Percentiles rank a stretch among this genome's conserved stretches.
Evolutionary conservation across 306 rosid genomes (phyloP).

Genomic region (Quercus mongolica): DNA sequence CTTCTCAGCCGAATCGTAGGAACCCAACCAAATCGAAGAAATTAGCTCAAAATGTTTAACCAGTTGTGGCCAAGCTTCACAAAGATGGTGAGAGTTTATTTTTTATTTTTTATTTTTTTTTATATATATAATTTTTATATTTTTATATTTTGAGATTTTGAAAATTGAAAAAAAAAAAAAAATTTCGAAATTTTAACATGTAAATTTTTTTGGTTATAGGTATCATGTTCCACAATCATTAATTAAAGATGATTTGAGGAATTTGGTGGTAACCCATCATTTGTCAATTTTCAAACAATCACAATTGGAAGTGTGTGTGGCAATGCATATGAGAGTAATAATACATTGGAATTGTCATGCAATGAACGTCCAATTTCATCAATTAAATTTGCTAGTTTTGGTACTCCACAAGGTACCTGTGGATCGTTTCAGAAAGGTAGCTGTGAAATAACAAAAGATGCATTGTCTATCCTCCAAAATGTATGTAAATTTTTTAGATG

Average conservation of each 20-base stretch:
- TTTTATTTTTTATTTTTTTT: too few relatives aligned
- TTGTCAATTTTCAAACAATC: slow-evolving; percentile 35
- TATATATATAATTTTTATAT: too few relatives aligned
- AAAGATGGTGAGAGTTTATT: slow-evolving; percentile 31
- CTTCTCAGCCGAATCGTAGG: slow-evolving; percentile 60
- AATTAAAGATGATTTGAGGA: slow-evolving; percentile 45
- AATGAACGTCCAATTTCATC: slow-evolving; percentile 32
- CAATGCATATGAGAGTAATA: slow-evolving; percentile 30
- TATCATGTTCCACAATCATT: slow-evolving; percentile 53
- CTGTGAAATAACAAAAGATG: slow-evolving; percentile 25
- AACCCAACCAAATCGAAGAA: slow-evolving; percentile 67
- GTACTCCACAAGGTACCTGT: slow-evolving; percentile 42
- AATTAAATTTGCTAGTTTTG: slow-evolving; percentile 47
- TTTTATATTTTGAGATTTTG: not conserved
- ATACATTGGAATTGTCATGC: slow-evolving; percentile 39
- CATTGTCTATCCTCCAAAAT: slow-evolving; percentile 16
- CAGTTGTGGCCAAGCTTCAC: slow-evolving; percentile 53
- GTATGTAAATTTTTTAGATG: not conserved
- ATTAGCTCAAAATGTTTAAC: slow-evolving; percentile 31
- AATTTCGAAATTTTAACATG: not conserved
- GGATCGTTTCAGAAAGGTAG: slow-evolving; percentile 40
- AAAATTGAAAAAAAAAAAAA: not conserved
- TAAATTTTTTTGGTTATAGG: slow-evolving; percentile 9
- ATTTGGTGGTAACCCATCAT: slow-evolving; percentile 45
- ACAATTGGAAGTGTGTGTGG: slow-evolving; percentile 26